Evolutionary conservation across 139 green algal genomes (phyloP).

Genomic region (Pycnococcus provasolii): DNA sequence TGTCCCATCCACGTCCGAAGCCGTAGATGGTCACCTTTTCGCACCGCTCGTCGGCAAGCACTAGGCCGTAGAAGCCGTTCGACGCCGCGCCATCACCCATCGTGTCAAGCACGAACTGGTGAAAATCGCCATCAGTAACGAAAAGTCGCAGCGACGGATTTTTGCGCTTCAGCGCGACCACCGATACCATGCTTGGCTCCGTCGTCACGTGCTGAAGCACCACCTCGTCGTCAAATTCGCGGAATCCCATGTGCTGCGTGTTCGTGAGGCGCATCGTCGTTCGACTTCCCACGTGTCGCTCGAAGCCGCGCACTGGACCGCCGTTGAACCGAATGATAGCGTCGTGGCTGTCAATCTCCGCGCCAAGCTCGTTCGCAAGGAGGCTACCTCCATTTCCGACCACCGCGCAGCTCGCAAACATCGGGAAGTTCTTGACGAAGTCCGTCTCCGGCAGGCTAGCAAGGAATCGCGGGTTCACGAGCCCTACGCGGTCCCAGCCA

Average conservation of each 20-base stretch:
- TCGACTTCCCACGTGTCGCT: constrained; percentile 14
- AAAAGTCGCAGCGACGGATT: not conserved
- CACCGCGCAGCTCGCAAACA: constrained; percentile 25
- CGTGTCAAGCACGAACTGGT: constrained; percentile 14
- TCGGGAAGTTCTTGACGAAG: not conserved
- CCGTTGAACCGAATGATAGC: constrained; percentile 28
- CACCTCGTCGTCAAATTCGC: constrained; percentile 9
- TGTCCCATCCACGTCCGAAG: constrained; percentile 11
- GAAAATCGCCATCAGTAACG: constrained; percentile 10
- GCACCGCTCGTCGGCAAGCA: constrained; percentile 22
- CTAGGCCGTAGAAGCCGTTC: constrained; percentile 27
- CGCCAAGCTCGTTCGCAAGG: constrained; percentile 6
- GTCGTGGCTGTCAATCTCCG: constrained; percentile 26
- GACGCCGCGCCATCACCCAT: constrained; percentile 19
- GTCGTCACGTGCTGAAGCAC: constrained; percentile 4
- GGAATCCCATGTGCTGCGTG: constrained; percentile 1
- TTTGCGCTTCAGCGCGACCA: not conserved
- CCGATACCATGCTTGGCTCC: not conserved
- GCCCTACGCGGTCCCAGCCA: too few species aligned
- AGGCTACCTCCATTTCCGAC: constrained; percentile 30
- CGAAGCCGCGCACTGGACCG: constrained; percentile 11
- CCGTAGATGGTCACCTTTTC: constrained; percentile 23
- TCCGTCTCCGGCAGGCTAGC: constrained; percentile 6
- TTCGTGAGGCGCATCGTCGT: constrained; percentile 21
- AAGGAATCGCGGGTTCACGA: too few species aligned